phyloP scores from a whole-genome alignment of 257 asterid species.

The Ophiorrhiza pumila region DNA sequence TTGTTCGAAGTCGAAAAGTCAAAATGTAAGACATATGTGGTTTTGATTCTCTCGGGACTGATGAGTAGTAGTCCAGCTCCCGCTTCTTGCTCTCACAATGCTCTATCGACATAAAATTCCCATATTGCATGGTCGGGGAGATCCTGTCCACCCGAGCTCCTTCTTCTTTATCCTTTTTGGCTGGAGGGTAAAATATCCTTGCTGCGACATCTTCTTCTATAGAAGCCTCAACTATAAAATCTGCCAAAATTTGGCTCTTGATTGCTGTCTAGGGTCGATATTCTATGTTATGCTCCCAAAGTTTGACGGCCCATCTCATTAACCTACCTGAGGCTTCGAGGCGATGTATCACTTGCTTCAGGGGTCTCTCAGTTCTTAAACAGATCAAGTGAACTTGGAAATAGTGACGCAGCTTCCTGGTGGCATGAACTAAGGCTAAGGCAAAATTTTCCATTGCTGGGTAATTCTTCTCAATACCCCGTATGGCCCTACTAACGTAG shows the following conservation, averaged over 20 bases:
- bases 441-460: not conserved
- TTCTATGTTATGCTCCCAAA: not conserved
- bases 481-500: not conserved
- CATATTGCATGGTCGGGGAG: too few species aligned
- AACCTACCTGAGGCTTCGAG: too few species aligned
- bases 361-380: not conserved
- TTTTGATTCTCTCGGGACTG: too few species aligned
- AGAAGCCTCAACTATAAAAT: not conserved
- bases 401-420: not conserved
- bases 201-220: not conserved
- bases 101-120: too few species aligned
- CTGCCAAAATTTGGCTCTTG: not conserved
- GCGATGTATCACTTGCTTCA: too few species aligned
- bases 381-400: not conserved
- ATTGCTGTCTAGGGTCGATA: not conserved
- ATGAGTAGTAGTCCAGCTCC: too few species aligned
- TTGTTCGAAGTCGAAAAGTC: too few species aligned
- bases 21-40: too few species aligned
- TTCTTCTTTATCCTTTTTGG: too few species aligned
- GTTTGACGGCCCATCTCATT: not conserved
- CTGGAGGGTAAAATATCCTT: not conserved
- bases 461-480: not conserved
- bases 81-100: too few species aligned
- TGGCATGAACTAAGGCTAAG: not conserved
- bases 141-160: too few species aligned